Percentiles rank a stretch among this genome's conserved stretches.
phyloP scores from a whole-genome alignment of 192 early-diverging fungal genomes.

The Dissophora globulifera region DNA sequence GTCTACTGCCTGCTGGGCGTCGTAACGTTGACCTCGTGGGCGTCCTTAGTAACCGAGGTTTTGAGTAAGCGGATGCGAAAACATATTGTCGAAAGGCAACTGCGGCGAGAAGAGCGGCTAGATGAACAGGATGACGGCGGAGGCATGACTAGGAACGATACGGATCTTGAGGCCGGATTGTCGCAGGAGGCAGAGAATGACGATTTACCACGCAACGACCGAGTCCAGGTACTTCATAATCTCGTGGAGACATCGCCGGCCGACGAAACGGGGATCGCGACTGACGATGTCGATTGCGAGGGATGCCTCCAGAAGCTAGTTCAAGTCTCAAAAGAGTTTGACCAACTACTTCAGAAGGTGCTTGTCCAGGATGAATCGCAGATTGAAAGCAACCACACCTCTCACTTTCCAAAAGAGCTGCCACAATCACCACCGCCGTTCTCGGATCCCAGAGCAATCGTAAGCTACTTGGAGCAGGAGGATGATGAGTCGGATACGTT shows the following conservation, averaged over 20 bases:
- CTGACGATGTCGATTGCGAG: slow-evolving; percentile 1
- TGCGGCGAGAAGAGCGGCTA: neutral
- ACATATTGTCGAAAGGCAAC: slow-evolving; percentile 34
- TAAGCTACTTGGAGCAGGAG: slow-evolving; percentile 21
- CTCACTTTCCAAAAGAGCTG: too few species aligned
- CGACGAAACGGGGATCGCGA: too few species aligned
- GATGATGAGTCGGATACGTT: slow-evolving; percentile 5
- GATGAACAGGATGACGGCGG: too few species aligned
- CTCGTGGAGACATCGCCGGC: neutral
- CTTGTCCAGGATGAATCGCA: slow-evolving; percentile 1
- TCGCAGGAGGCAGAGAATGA: neutral
- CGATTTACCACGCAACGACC: neutral
- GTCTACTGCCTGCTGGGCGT: slow-evolving; percentile 39
- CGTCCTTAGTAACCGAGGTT: slow-evolving; percentile 37
- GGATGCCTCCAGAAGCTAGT: slow-evolving; percentile 33
- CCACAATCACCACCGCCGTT: too few species aligned
- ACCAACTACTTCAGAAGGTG: slow-evolving; percentile 26
- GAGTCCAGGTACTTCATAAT: neutral
- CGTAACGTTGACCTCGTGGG: slow-evolving; percentile 34
- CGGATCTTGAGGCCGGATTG: slow-evolving; percentile 2
- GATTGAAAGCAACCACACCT: too few species aligned
- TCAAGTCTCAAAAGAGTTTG: slow-evolving; percentile 17
- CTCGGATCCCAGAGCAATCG: neutral
- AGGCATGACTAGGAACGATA: too few species aligned
- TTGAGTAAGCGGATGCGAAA: slow-evolving; percentile 34